These are phyloP conservation scores for Polygonum maritimum DNA, from an alignment of 148 eudicot genomes.

Conservation along the genomic window DNA sequence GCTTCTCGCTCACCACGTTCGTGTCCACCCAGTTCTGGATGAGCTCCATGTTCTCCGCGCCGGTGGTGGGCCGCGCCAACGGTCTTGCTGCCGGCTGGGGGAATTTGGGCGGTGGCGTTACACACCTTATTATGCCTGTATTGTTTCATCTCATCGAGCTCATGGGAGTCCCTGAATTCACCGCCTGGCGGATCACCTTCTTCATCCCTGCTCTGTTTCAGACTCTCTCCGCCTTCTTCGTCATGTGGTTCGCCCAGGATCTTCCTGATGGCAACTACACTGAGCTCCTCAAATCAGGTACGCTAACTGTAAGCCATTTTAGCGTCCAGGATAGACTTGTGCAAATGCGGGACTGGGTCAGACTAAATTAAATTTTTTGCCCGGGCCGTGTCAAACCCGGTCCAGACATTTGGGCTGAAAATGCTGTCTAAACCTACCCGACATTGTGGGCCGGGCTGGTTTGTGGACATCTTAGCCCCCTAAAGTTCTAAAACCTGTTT, in stretches of 20 bases:
- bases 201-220: background rate
- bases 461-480: too few species aligned
- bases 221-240: background rate
- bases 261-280: background rate
- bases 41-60: conserved; percentile 1
- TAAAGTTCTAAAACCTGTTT: too few species aligned
- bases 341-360: too few species aligned
- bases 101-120: background rate
- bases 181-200: background rate
- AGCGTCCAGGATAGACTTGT: too few species aligned
- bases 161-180: background rate
- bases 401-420: too few species aligned
- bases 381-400: too few species aligned
- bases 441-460: too few species aligned
- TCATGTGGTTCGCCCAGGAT: conserved; percentile 1
- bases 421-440: too few species aligned
- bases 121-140: background rate
- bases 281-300: background rate
- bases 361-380: too few species aligned
- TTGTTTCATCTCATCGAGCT: background rate
- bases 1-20: background rate
- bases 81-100: background rate
- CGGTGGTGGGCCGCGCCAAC: background rate
- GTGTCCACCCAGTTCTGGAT: conserved; percentile 7
- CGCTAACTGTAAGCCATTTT: too few species aligned